Evolutionary conservation across 768 basidiomycete species (phyloP), one percentile per base, ranked within the genome.

Genomic region (Leccinum arenicola): DNA sequence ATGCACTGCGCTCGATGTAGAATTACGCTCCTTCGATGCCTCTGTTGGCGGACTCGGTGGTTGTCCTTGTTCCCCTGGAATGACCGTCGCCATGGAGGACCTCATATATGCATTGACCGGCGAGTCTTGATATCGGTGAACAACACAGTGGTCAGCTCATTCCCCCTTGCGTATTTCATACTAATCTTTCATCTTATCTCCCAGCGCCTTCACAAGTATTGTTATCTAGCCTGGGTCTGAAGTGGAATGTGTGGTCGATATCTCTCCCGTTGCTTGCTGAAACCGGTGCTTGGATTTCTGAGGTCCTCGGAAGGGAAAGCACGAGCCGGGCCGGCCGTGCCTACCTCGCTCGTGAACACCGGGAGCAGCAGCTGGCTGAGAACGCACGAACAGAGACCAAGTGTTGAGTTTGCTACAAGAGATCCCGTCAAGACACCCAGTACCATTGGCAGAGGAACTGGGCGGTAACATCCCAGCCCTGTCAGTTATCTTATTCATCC

Each of bases 41-140:
- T 87, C 89, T 0, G 85, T 97, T 14, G 93, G 88, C 17, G 95
- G 95, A 1, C 84, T 98, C 1, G 95, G 96, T 3, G 94, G 95
- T n/a, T 98, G 96, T 68, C 95, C 95, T 3, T 98, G 93, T 74
- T 94, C 95, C 2, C 96, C 25, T 25, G 25, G 25, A 25, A 25
- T 25, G 25, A 25, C 25, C 25, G 27, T 27, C 27, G 27, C 27
- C 27, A 27, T 7, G 27, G 95, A 98, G 65, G 91, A 96, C 64
- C 83, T 96, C 1, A 77, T 96, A 9, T 94, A 97, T 62, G 89
- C 91, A 0, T 80, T 98, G 8, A 61, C 82, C 79, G 64, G 85
- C 75, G 53, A 87, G 86, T 12, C 78, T 75, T 50, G 23, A 25
- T 25, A 25, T 25, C 23, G 23, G 23, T 25, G 23, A 25, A 25